Evolutionary conservation across 352 stramenopile genomes (phyloP).

Genomic region (Pythium phragmiticola): DNA sequence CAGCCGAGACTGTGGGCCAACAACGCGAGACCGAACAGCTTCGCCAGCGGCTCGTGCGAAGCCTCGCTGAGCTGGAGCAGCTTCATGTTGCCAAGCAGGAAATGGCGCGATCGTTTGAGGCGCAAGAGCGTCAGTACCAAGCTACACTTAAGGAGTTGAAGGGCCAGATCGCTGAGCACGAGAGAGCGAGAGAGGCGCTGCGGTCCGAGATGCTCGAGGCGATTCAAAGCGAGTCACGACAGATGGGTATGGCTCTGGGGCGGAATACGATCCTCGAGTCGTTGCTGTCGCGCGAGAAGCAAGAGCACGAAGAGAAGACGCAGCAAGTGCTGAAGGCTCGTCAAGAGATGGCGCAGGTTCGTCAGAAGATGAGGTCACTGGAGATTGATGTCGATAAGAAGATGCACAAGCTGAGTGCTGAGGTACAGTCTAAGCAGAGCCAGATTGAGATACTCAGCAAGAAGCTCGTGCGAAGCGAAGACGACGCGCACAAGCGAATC

Average conservation of each 20-base stretch:
- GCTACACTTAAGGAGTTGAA: slow-evolving; percentile 52
- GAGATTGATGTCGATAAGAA: slow-evolving; percentile 64
- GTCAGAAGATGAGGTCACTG: slow-evolving; percentile 52
- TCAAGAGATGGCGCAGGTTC: slow-evolving; percentile 56
- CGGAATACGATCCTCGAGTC: slow-evolving; percentile 57
- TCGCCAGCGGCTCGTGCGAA: slow-evolving; percentile 47
- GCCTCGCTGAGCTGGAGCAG: slow-evolving; percentile 44
- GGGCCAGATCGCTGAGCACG: slow-evolving; percentile 37
- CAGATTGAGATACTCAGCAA: slow-evolving; percentile 56
- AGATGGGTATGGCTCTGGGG: slow-evolving; percentile 63
- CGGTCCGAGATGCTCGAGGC: slow-evolving; percentile 52
- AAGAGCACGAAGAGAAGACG: slow-evolving; percentile 54
- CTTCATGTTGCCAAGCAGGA: slow-evolving; percentile 18
- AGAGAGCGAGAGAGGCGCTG: slow-evolving; percentile 51
- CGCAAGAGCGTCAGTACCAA: slow-evolving; percentile 53
- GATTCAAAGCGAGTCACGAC: slow-evolving; percentile 58
- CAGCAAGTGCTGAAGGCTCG: slow-evolving; percentile 49
- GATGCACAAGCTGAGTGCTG: slow-evolving; percentile 46
- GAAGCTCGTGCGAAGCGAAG: slow-evolving; percentile 57
- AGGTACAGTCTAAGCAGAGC: slow-evolving; percentile 60
- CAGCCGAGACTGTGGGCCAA: slow-evolving; percentile 18
- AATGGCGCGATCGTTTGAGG: slow-evolving; percentile 34
- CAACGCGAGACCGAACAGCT: slow-evolving; percentile 42
- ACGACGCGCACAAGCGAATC: slow-evolving; percentile 38
- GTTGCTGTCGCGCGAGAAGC: slow-evolving; percentile 60